Evolutionary conservation across 495 filamentous ascomycete species (phyloP), one percentile per base, ranked within the genome.

Genomic region (Hypoxylon fragiforme): DNA sequence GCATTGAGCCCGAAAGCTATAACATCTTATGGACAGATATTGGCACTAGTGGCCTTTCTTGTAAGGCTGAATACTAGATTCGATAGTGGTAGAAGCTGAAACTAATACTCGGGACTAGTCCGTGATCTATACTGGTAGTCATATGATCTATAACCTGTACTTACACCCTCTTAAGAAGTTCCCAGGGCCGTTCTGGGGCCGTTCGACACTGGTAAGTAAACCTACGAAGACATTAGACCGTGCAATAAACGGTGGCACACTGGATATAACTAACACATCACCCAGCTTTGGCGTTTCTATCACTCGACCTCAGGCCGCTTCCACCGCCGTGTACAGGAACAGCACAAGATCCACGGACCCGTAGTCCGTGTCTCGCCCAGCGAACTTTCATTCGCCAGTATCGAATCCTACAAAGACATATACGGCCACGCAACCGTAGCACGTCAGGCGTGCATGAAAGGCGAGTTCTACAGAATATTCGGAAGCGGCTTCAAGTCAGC

Each of bases 311-410:
- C 56, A 46, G 37, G 31, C 19, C 50, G 56, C 21, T 31, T 38
- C 14, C 48, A 48, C 7, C 54, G 60, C 49, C 15, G 41, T 13
- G 38, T 38, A 26, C 24, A 38, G 16, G 18, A 39, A 19, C 13
- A 46, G 6, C 50, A 63, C 20, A 22, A 34, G 9, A 45, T 28
- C 37, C 63, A 63, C 42, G 60, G 58, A 52, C n/a, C n/a, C n/a
- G n/a, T n/a, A n/a, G n/a, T 80, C 9, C 66, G 77, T 0, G 71
- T 75, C 21, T 70, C 68, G 2, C 77, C 77, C 0, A 67, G 75
- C 30, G 73, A 78, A 41, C 60, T 81, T 7, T 65, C 69, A 13
- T 78, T 73, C 55, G 65, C 61, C 1, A 57, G 64, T 3, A 57
- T 70, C 0, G 53, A 65, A 9, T 75, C 77, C 0, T 78, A 65